Evolutionary conservation across 306 rosid species (phyloP), one percentile per base, ranked within the genome.

Genomic region (Cicer judaicum): DNA sequence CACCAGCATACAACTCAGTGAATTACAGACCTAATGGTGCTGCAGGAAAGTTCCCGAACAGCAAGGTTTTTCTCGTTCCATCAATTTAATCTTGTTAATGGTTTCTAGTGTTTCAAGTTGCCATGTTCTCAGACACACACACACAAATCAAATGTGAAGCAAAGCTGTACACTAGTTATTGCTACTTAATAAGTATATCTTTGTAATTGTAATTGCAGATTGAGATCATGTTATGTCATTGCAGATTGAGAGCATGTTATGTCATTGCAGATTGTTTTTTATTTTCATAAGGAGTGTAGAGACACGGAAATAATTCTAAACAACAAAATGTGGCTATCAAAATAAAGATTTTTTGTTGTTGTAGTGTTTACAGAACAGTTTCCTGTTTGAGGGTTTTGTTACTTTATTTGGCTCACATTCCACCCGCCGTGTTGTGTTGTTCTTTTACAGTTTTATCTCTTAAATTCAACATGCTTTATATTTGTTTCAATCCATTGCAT

Each of bases 41-140:
- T 81, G 95, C 89, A 68, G 93, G 84, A 68, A 92, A 89, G 91
- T 84, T 87, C 71, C 96, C 71, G 85, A 88, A 87, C 67, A 82
- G 76, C 82, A 95, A 95, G 99, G 99, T 94, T 87, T 69, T 69
- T 74, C 61, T 73, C 68, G 29, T 36, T 56, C 78, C 85, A 61
- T 68, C 50, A 10, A 49, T 71, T 70, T 56, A 63, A 55, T 44
- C 13, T 75, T 75, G 67, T 65, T 43, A 68, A 38, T 76, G 80
- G 66, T 74, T 81, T 64, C 64, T 74, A 16, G 67, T 75, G 80
- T 55, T 53, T 41, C 18, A 53, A 54, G 57, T 75, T 77, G 63
- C 40, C 42, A 49, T 14, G 60, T n/a, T 12, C 48, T n/a, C 40
- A 60, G 16, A 63, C 13, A 48, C 38, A 59, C 46, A 18, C 16